A percentile compares a stretch with the other conserved stretches of the same genome.
phyloP scores from a whole-genome alignment of 257 asterid species.

The Solanum bulbocastanum region DNA sequence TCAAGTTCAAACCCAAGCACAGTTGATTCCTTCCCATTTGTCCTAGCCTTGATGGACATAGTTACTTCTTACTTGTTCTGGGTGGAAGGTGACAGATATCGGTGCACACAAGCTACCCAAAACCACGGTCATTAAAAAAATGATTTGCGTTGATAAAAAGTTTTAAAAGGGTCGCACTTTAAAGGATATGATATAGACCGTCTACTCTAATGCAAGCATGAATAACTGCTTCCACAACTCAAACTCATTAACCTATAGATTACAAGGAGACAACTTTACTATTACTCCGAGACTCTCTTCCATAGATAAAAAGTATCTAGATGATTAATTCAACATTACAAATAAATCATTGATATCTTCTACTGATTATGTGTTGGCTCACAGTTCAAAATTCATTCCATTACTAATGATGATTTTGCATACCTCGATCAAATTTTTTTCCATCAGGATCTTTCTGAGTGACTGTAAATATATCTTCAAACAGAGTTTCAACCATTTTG shows the following conservation, averaged over 20 bases:
- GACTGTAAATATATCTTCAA: conserved; percentile 67
- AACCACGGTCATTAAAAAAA: not conserved
- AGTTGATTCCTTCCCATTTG: not conserved
- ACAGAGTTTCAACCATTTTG: conserved; percentile 71
- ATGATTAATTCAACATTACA: not conserved
- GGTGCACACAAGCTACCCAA: not conserved
- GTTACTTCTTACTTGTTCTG: not conserved
- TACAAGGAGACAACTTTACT: not conserved
- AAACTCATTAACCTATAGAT: too few relatives aligned
- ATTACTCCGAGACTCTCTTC: not conserved
- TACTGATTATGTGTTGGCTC: not conserved
- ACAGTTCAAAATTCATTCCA: not conserved
- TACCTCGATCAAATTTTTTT: conserved; percentile 72
- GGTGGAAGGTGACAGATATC: not conserved
- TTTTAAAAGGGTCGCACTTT: not conserved
- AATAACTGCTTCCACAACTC: not conserved
- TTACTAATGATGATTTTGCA: not conserved
- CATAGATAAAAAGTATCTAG: not conserved
- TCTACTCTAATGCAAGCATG: not conserved
- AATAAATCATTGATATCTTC: not conserved
- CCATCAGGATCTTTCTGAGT: conserved; percentile 69
- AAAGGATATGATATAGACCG: not conserved
- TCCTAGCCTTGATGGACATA: not conserved
- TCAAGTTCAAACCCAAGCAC: not conserved
- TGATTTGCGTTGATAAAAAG: too few relatives aligned